These are phyloP conservation scores for Moniliella sp. DNA, from an alignment of 1,284 basidiomycete genomes.

Conservation along the genomic window DNA sequence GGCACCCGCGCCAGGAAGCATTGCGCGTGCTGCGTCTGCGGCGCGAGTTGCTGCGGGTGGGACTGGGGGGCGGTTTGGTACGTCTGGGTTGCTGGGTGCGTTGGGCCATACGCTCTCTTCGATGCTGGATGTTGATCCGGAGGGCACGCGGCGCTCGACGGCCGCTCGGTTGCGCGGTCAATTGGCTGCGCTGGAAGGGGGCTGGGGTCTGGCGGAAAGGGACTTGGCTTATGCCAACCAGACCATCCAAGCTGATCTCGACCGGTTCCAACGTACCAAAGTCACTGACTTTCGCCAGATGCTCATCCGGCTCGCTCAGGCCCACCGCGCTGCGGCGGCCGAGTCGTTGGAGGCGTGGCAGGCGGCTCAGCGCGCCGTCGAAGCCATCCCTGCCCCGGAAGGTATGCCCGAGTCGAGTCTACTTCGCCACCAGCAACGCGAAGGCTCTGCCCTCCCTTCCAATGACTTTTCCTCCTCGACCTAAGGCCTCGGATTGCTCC, in stretches of 20 bases:
- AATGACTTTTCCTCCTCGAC: no score
- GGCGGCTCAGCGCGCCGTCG: constrained; percentile 72
- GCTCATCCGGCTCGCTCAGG: constrained; percentile 65
- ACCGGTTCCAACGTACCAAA: constrained; percentile 93
- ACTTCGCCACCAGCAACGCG: neutral
- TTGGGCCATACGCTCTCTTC: constrained; percentile 81
- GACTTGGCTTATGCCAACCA: constrained; percentile 79
- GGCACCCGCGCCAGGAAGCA: no score
- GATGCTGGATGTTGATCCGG: constrained; percentile 96
- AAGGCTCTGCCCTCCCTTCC: no score
- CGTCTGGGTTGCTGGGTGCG: constrained; percentile 73
- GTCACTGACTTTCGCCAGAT: constrained; percentile 82
- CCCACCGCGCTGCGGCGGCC: constrained; percentile 86
- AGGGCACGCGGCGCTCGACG: constrained; percentile 69
- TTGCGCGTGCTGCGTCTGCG: no score
- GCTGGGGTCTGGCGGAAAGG: constrained; percentile 12
- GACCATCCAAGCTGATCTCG: constrained; percentile 88
- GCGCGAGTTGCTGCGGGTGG: no score
- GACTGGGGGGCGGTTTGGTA: no score
- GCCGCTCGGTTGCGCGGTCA: constrained; percentile 65
- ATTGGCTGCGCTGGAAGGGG: constrained; percentile 15
- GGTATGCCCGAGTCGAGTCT: constrained; percentile 20
- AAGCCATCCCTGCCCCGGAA: constrained; percentile 46
- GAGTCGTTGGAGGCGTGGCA: constrained; percentile 89
- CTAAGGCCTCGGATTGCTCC: no score